Conservation (phyloP, 805 yeast genomes). For the Wickerhamomyces mucosus region DNA sequence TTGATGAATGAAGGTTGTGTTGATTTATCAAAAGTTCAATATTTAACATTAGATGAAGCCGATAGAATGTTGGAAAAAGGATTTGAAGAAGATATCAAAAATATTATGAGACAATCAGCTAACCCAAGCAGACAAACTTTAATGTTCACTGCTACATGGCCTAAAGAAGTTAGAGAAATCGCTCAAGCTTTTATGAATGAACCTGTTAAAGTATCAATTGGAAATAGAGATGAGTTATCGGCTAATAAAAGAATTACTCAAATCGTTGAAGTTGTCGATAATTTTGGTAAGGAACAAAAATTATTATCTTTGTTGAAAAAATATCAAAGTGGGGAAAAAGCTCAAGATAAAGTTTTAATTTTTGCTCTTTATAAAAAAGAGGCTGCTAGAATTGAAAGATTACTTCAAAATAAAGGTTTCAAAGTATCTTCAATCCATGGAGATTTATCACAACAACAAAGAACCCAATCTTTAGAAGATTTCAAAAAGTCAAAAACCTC, state of each 20-base stretch:
- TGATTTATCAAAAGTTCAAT: slow-evolving; percentile 55
- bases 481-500: slow-evolving; percentile 75
- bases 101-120: slow-evolving; percentile 58
- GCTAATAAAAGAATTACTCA: slow-evolving; percentile 95
- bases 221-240: slow-evolving; percentile 86
- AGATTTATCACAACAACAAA: slow-evolving; percentile 83
- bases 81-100: slow-evolving; percentile 90
- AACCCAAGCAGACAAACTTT: slow-evolving; percentile 66
- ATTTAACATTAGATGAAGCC: slow-evolving; percentile 92
- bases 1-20: slow-evolving; percentile 82
- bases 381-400: slow-evolving; percentile 82
- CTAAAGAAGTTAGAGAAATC: slow-evolving; percentile 92
- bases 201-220: slow-evolving; percentile 83
- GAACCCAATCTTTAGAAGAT: slow-evolving; percentile 76
- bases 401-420: slow-evolving; percentile 64
- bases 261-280: slow-evolving; percentile 85
- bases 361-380: slow-evolving; percentile 96
- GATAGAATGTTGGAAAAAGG: slow-evolving; percentile 99
- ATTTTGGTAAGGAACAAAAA: slow-evolving; percentile 67
- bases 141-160: slow-evolving; percentile 99
- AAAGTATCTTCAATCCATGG: slow-evolving; percentile 93
- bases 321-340: slow-evolving; percentile 58
- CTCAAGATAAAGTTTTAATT: slow-evolving; percentile 75
- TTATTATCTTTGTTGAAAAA: slow-evolving; percentile 62
- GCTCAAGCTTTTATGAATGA: slow-evolving; percentile 34